These are phyloP conservation scores for Ceratobasidium sp. DNA, from an alignment of 1,284 basidiomycete genomes.

Conservation along the genomic window DNA sequence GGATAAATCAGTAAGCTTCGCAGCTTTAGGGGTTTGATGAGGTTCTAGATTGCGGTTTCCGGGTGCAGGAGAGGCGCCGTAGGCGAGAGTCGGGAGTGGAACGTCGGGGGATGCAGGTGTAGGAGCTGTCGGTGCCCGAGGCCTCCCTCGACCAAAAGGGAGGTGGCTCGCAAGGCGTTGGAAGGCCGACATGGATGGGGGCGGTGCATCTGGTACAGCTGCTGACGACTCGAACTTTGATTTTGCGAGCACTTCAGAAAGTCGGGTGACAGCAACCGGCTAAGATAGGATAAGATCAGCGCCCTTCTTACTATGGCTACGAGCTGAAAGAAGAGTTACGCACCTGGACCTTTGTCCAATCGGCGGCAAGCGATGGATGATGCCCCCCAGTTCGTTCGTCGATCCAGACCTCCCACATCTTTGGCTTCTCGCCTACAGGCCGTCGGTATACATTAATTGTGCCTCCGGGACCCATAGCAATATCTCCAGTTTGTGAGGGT, in stretches of 20 bases:
- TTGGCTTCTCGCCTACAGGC: constrained; percentile 51
- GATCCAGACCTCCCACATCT: constrained; percentile 50
- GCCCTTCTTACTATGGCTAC: not conserved
- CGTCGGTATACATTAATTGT: constrained; percentile 39
- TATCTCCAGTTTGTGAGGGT: constrained; percentile 45
- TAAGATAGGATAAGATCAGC: not conserved
- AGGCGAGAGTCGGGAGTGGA: constrained; percentile 3
- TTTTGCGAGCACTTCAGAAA: not conserved
- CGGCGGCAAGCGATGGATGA: not conserved
- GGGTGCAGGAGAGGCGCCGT: constrained; percentile 2
- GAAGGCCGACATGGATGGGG: constrained; percentile 1
- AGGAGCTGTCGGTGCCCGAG: not conserved
- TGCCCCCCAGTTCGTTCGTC: constrained; percentile 21
- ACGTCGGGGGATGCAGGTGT: constrained; percentile 35
- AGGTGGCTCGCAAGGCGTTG: constrained; percentile 10
- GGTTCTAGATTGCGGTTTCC: not conserved
- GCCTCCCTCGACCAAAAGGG: not conserved
- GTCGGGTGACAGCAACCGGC: constrained; percentile 27
- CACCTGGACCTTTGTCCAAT: constrained; percentile 29
- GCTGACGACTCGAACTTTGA: not conserved
- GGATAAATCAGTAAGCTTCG: not conserved
- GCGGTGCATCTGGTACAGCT: constrained; percentile 1
- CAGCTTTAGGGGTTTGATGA: not conserved
- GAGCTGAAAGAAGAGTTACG: not conserved
- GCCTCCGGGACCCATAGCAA: constrained; percentile 44